Base-by-base conservation (phyloP, 148 eudicot genomes). In the Rhododendron kiyosumense region DNA sequence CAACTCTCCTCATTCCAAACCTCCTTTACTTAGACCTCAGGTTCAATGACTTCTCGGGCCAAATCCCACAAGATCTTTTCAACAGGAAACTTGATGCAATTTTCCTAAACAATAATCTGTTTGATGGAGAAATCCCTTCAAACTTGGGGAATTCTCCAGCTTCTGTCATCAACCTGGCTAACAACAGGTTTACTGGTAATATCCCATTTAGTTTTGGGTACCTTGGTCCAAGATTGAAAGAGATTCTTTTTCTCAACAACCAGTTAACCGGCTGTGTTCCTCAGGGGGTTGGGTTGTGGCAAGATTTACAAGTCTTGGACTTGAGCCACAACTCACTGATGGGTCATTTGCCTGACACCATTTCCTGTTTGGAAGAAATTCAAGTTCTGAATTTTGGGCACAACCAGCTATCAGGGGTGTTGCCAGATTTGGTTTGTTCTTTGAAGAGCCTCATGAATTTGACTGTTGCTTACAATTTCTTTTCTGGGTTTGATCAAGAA, bases 301-400 rank as follows among this genome's bases (percentile, higher is more conserved):
- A 93, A 5, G 97, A 94, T 82, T 86, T 96, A 57, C 91, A 92
- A 48, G 99, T 96, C 11, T 85, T 96, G 43, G 99, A 96, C 86
- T 84, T 92, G 81, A 95, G 99, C 85, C 90, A 74, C 24, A 96
- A 95, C 73, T 91, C 92, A 1, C 83, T 96, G 45, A 92, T 89
- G 94, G 98, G 99, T 85, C 97, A 95, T 81, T 85, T 96, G 67
- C 99, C 99, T 0, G 94, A 95, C 22, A 89, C 99, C 0, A 69
- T 95, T 4, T 96, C 99, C 1, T 96, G 99, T 30, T 91, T 96
- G 30, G 85, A 79, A n/a, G 90, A 88, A 6, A 95, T 96, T 17
- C 93, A 95, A 49, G 94, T 96, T 4, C 81, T 96, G 80, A 95
- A 96, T 74, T 80, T 96, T 36, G 98, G 88, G 1, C 97, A 92